phyloP scores from a whole-genome alignment of 2,329 filamentous ascomycete genomes.

The Diaporthe capsici region DNA sequence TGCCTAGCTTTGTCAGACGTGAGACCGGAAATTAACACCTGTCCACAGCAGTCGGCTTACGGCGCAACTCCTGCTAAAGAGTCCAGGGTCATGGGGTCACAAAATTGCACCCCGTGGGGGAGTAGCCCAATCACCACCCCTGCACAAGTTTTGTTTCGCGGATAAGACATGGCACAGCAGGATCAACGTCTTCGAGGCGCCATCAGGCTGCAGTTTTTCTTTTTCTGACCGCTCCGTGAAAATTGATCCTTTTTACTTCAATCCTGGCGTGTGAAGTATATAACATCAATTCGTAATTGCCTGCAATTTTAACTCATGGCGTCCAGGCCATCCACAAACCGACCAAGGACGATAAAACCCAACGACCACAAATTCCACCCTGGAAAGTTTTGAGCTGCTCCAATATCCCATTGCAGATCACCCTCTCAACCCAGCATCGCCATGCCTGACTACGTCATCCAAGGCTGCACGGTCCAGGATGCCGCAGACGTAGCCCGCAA shows the following conservation, averaged over 20 bases:
- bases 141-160: conserved; percentile 8
- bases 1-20: conserved; percentile 13
- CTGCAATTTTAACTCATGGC: background rate
- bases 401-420: background rate
- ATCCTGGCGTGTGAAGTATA: background rate
- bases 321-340: background rate
- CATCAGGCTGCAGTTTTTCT: conserved; percentile 20
- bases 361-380: background rate
- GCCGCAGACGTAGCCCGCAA: conserved; percentile 41
- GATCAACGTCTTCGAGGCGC: conserved; percentile 1
- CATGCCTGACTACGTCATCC: conserved; percentile 39
- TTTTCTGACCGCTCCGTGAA: background rate
- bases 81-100: background rate
- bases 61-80: background rate
- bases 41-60: conserved; percentile 7
- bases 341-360: background rate
- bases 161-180: conserved; percentile 24
- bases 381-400: background rate
- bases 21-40: conserved; percentile 5
- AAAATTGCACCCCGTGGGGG: conserved; percentile 1
- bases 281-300: background rate
- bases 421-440: too few relatives aligned
- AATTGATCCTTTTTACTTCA: background rate
- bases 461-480: conserved; percentile 41
- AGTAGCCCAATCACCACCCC: conserved; percentile 13